Base-by-base conservation (phyloP, 2,329 filamentous ascomycete species). In the Apiospora sp. region DNA sequence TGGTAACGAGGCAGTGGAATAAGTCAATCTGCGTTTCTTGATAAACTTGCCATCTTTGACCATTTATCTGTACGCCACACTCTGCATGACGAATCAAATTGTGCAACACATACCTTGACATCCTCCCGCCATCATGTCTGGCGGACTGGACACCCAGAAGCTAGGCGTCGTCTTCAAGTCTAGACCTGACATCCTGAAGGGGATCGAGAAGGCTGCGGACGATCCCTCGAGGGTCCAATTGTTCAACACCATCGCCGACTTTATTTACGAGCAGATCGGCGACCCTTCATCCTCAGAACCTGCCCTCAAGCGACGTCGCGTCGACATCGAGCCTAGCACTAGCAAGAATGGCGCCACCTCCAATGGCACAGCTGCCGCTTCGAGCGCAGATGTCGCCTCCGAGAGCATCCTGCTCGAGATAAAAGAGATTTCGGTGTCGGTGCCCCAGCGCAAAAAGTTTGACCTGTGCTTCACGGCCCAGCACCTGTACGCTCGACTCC, bases 371-470 rank as follows among this genome's bases (percentile, higher is more conserved):
- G 67, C 69, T 24, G 69, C 14, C 43, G 37, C 41, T 5, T 78
- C 82, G 10, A 79, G 77, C 44, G 81, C 81, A 34, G 84, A 84
- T 69, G 84, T 87, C 0, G 83, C 83, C 1, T 81, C 84, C 7
- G 89, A 92, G 75, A 77, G 84, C 8, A 81, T 92, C 0, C 80
- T 92, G 37, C 83, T 92, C 24, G 88, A 88, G 75, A 84, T 92
- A 73, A 91, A 90, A 80, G 91, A 92, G 64, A 90, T 93, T 27
- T 92, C 90, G 0, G 85, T 92, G n/a, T 88, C 90, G 0, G 86
- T 92, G 4, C 91, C 91, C 0, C 89, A 91, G 82, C 86, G 91
- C 74, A 93, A 93, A 82, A 93, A 92, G 81, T 90, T 90, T 76
- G 89, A 90, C 75, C 80, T 93, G 12, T 91, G 89, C 80, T 88